Base-by-base conservation (phyloP, 1,284 basidiomycete species). In the Vanrija sp. region DNA sequence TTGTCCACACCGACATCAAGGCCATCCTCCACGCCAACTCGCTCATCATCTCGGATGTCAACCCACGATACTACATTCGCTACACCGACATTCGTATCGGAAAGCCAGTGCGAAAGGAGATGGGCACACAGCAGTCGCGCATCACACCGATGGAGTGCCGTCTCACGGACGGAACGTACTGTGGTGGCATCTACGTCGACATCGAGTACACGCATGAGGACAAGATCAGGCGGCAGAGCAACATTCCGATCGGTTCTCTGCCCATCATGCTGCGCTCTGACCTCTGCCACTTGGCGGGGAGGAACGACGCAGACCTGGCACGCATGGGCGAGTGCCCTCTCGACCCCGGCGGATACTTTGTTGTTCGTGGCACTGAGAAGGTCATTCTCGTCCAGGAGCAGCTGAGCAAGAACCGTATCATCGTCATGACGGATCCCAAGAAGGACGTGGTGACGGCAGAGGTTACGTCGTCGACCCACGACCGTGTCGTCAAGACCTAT, bases 351-450 rank as follows among this genome's bases (percentile, higher is more conserved):
- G 96, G 96, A 7, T 98, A 98, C 75, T 99, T 99, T 76, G 89
- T 99, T 54, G 95, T 98, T 49, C 98, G 96, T 75, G 96, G 96
- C 14, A 98, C 97, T 18, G 96, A 99, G 77, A 99, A 99, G 79
- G 96, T 99, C 67, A 98, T 99, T 62, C 81, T 99, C 54, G 95
- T 98, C 2, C 96, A 99, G 75, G 97, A 99, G 75, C 96, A 98
- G 77, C 79, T 99, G 67, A 94, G 90, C 81, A 99, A 98, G 80
- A 99, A 99, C 77, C 85, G 96, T 54, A 98, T 99, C 71, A 96
- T 99, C 60, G 95, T 99, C 61, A 97, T 98, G 79, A 88, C 87
- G 37, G 89, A 98, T 76, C 78, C 83, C 7, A 86, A 87, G 44
- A 98, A 98, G 77, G 90, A 90, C 15, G 79, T 89, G 43, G 94